Evolutionary conservation across 345 rosid species (phyloP).

Genomic region (Corchorus capsularis): DNA sequence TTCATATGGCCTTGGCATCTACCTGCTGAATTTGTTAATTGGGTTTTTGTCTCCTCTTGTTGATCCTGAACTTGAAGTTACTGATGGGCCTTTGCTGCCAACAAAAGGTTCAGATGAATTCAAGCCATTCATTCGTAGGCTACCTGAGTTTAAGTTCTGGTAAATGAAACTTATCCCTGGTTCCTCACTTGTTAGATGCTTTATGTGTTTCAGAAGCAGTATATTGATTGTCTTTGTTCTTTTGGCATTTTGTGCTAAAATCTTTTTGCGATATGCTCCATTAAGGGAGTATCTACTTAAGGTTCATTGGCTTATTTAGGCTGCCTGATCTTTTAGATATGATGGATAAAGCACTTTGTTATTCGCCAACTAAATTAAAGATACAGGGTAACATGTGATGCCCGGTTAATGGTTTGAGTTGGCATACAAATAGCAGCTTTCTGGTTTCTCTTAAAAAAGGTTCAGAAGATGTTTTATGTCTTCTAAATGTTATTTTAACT

Average conservation of each 20-base stretch:
- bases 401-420: not conserved
- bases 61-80: slow-evolving; percentile 77
- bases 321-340: not conserved
- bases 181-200: not conserved
- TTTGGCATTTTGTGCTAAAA: not conserved
- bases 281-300: not conserved
- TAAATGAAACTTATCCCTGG: slow-evolving; percentile 30
- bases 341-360: not conserved
- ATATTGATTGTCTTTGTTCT: not conserved
- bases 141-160: slow-evolving; percentile 99
- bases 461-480: not conserved
- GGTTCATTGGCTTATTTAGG: slow-evolving; percentile 1
- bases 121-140: slow-evolving; percentile 93
- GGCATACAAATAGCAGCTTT: not conserved
- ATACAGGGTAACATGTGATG: not conserved
- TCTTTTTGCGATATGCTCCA: not conserved
- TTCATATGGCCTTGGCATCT: slow-evolving; percentile 91
- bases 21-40: slow-evolving; percentile 79
- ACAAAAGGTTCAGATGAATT: slow-evolving; percentile 97
- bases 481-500: not conserved
- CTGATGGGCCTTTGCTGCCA: slow-evolving; percentile 84
- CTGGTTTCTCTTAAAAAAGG: not conserved
- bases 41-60: slow-evolving; percentile 95
- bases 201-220: not conserved
- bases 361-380: not conserved